Percentiles rank a stretch among this genome's conserved stretches.
phyloP scores from a whole-genome alignment of 495 filamentous ascomycete genomes.

The Amniculicola lignicola region DNA sequence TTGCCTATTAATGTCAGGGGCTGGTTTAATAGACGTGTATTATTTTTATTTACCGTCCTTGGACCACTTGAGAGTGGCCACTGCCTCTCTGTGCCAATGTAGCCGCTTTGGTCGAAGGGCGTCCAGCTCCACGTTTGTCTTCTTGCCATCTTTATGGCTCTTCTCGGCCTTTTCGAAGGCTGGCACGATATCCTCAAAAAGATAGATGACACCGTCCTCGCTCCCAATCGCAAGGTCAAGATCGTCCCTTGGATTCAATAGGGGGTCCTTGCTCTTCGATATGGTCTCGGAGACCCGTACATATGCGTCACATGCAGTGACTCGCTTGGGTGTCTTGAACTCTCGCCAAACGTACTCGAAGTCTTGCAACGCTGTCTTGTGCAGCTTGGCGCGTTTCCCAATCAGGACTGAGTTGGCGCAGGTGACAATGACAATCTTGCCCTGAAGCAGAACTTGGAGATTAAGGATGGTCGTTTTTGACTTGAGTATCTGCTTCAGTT shows the following conservation, averaged over 20 bases:
- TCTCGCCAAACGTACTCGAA: constrained; percentile 54
- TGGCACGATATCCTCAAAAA: constrained; percentile 70
- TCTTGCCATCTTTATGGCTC: constrained; percentile 22
- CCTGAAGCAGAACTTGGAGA: constrained; percentile 43
- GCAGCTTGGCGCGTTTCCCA: constrained; percentile 23
- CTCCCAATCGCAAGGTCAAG: constrained; percentile 72
- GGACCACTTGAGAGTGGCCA: constrained; percentile 81
- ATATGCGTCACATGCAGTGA: constrained; percentile 58
- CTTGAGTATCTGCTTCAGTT: constrained; percentile 27
- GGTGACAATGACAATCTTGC: constrained; percentile 42
- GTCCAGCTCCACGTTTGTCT: not conserved
- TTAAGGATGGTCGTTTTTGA: constrained; percentile 25
- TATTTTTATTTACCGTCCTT: constrained; percentile 69
- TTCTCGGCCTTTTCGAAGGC: constrained; percentile 48
- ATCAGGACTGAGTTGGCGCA: constrained; percentile 39
- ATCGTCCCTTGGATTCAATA: constrained; percentile 42
- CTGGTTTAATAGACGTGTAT: not conserved
- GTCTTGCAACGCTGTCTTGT: constrained; percentile 31
- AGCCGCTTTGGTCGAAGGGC: constrained; percentile 40
- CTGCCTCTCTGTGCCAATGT: constrained; percentile 89
- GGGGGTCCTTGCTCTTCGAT: constrained; percentile 9
- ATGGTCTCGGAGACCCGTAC: constrained; percentile 13
- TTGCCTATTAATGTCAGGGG: constrained; percentile 59
- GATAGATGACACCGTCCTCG: constrained; percentile 66
- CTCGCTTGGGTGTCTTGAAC: constrained; percentile 50